Percentiles rank a stretch among this genome's conserved stretches.
These are phyloP conservation scores for Clathrus columnatus DNA, from an alignment of 768 basidiomycete species.

Conservation along the genomic window DNA sequence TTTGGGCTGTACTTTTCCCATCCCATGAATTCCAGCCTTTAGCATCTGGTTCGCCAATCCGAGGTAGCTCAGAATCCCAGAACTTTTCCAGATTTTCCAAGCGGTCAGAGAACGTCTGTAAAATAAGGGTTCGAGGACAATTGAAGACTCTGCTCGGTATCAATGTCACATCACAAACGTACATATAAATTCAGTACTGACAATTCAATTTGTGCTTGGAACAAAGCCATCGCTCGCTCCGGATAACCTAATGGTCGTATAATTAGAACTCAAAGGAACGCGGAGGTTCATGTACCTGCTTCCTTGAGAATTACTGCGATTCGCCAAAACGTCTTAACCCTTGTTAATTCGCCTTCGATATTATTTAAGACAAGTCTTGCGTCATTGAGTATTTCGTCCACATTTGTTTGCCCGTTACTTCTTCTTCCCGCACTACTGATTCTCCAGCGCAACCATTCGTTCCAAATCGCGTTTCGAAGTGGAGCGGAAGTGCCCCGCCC, in stretches of 20 bases:
- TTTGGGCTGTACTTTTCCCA: conserved; percentile 29
- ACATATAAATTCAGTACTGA: no score
- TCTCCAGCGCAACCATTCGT: conserved; percentile 77
- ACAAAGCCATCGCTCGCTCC: conserved; percentile 68
- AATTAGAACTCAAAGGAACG: conserved; percentile 3
- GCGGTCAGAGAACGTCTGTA: conserved; percentile 36
- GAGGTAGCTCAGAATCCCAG: conserved; percentile 77
- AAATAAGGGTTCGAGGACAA: conserved; percentile 37
- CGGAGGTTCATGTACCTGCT: conserved; percentile 61
- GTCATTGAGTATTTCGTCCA: conserved; percentile 47
- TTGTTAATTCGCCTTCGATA: conserved; percentile 43
- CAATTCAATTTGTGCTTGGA: conserved; percentile 82
- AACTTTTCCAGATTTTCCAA: conserved; percentile 64
- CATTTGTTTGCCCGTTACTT: conserved; percentile 25
- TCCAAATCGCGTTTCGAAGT: conserved; percentile 39
- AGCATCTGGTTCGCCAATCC: conserved; percentile 60
- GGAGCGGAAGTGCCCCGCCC: conserved; percentile 25
- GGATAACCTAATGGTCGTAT: conserved; percentile 42
- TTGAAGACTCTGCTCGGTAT: conserved; percentile 47
- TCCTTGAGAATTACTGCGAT: conserved; percentile 49
- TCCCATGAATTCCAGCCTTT: conserved; percentile 65
- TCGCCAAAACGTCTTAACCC: conserved; percentile 65
- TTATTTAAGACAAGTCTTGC: conserved; percentile 37
- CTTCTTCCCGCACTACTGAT: conserved; percentile 30
- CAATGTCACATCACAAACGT: neutral